Percentiles rank a stretch among this genome's conserved stretches.
Conservation (phyloP, 768 basidiomycete species). For the Pleurotus salmoneostramineus region DNA sequence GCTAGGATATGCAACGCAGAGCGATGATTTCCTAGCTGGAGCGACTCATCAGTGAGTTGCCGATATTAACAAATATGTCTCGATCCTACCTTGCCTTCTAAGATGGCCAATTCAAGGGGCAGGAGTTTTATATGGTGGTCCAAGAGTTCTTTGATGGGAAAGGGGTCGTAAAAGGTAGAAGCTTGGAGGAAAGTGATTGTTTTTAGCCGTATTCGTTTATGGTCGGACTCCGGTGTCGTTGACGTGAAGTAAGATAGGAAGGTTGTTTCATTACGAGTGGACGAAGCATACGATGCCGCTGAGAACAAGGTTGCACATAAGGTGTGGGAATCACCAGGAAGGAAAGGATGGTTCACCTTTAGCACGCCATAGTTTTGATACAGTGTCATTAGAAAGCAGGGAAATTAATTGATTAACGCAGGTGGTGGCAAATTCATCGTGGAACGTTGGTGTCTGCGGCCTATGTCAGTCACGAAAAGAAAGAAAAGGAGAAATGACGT, state of each 20-base stretch:
- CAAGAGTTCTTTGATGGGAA: slow-evolving; percentile 39
- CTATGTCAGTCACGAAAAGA: background rate
- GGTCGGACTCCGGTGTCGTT: slow-evolving; percentile 76
- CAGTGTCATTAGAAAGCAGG: slow-evolving; percentile 44
- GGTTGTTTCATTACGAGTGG: slow-evolving; percentile 34
- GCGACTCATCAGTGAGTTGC: background rate
- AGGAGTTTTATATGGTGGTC: slow-evolving; percentile 48
- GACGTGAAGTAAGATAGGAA: slow-evolving; percentile 77
- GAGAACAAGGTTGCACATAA: background rate
- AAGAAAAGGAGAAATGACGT: slow-evolving; percentile 14
- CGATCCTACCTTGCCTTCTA: slow-evolving; percentile 69
- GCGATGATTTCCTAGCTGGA: slow-evolving; percentile 44
- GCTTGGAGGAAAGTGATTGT: slow-evolving; percentile 78
- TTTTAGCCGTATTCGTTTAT: slow-evolving; percentile 72
- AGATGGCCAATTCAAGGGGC: slow-evolving; percentile 69
- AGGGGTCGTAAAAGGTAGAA: slow-evolving; percentile 63
- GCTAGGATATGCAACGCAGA: slow-evolving; percentile 66
- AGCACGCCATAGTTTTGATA: slow-evolving; percentile 65
- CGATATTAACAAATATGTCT: background rate
- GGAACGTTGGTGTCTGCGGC: slow-evolving; percentile 54
- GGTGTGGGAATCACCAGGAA: background rate
- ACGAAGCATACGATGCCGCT: slow-evolving; percentile 51
- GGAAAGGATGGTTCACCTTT: slow-evolving; percentile 43
- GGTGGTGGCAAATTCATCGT: slow-evolving; percentile 57
- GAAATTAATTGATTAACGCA: slow-evolving; percentile 53